Percentiles rank a stretch among this genome's conserved stretches.
Evolutionary conservation across 805 yeast genomes (phyloP).

Genomic region (Metschnikowia continentalis): DNA sequence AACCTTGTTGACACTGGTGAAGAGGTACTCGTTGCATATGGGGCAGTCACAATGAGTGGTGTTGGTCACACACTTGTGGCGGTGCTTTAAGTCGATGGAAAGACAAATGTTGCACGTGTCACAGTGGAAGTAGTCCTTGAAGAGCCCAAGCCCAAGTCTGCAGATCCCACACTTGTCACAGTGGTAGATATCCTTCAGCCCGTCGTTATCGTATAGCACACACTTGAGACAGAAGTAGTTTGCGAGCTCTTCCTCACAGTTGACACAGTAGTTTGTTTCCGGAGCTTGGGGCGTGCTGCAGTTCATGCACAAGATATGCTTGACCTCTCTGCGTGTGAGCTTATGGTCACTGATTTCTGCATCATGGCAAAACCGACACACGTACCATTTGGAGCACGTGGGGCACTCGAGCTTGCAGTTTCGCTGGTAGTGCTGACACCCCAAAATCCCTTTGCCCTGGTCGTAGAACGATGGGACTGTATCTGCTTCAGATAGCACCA

Average conservation of each 20-base stretch:
- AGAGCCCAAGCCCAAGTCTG: constrained; percentile 81
- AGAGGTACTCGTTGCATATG: constrained; percentile 86
- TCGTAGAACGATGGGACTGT: constrained; percentile 46
- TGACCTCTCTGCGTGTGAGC: constrained; percentile 50
- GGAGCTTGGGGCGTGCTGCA: constrained; percentile 78
- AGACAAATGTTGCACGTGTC: constrained; percentile 85
- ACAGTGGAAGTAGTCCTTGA: constrained; percentile 89
- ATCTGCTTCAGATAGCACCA: constrained; percentile 46
- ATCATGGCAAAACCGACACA: constrained; percentile 87
- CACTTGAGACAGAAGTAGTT: constrained; percentile 75
- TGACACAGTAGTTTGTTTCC: constrained; percentile 55
- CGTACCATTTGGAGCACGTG: constrained; percentile 66
- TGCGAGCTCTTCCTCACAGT: constrained; percentile 67
- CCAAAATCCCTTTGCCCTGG: constrained; percentile 44
- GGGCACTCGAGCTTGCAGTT: constrained; percentile 82
- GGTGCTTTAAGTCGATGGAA: constrained; percentile 68
- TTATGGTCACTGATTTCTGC: constrained; percentile 55
- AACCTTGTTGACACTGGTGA: constrained; percentile 74
- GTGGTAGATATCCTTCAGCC: constrained; percentile 77
- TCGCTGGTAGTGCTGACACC: constrained; percentile 81
- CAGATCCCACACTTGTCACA: constrained; percentile 93
- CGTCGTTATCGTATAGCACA: constrained; percentile 77
- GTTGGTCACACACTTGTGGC: constrained; percentile 80
- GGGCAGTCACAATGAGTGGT: constrained; percentile 92
- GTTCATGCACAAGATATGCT: constrained; percentile 73